Evolutionary conservation across 257 asterid genomes (phyloP).

Genomic region (Thymus quinquecostatus): DNA sequence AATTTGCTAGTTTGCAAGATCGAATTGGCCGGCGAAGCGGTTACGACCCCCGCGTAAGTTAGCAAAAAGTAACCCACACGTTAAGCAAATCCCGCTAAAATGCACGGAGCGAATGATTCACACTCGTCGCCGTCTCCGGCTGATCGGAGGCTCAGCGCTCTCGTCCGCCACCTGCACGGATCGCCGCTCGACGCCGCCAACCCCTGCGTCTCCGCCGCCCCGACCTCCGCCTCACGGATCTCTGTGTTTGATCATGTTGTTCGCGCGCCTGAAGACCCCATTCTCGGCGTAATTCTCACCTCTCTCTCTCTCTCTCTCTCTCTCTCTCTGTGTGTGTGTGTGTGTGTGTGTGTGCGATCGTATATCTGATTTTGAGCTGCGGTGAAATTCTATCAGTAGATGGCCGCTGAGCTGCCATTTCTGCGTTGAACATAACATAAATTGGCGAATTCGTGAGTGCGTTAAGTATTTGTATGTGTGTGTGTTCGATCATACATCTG

Average conservation of each 20-base stretch:
- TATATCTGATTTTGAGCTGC: slow-evolving; percentile 1
- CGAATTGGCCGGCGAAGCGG: too few species aligned
- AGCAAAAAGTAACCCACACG: slow-evolving; percentile 4
- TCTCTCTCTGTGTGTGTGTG: not conserved
- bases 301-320: slow-evolving; percentile 10
- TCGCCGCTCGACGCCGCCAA: slow-evolving; percentile 30
- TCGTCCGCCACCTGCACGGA: slow-evolving; percentile 64
- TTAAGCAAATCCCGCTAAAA: slow-evolving; percentile 34
- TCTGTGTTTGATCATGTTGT: slow-evolving; percentile 75
- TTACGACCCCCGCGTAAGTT: slow-evolving; percentile 33
- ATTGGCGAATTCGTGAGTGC: not conserved
- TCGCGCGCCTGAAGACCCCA: slow-evolving; percentile 95
- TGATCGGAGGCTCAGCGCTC: slow-evolving; percentile 72
- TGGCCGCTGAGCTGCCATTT: slow-evolving; percentile 15
- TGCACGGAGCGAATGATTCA: slow-evolving; percentile 47
- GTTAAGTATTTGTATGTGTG: too few species aligned
- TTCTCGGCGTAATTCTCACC: slow-evolving; percentile 87
- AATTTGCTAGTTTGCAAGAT: too few species aligned
- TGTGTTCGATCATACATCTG: too few species aligned
- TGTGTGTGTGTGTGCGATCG: not conserved
- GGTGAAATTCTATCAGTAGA: too few species aligned
- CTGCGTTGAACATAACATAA: not conserved
- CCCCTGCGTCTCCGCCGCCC: slow-evolving; percentile 51
- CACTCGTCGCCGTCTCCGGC: slow-evolving; percentile 46
- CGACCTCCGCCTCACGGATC: slow-evolving; percentile 54